These are phyloP conservation scores for Boletus pseudo-olivaceus DNA, from an alignment of 768 basidiomycete genomes.

Conservation along the genomic window DNA sequence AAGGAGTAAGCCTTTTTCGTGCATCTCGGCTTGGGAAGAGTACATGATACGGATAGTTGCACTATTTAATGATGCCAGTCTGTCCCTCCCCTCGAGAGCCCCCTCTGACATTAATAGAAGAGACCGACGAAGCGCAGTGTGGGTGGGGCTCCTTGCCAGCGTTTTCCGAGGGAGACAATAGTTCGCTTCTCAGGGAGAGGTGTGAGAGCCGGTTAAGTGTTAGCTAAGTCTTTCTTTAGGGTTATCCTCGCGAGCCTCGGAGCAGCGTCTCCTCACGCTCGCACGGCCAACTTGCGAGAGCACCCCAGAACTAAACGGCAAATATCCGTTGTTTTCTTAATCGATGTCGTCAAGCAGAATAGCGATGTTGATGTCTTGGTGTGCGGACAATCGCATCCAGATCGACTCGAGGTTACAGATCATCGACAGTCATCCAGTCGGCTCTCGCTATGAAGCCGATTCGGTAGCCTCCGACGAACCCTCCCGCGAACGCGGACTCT, in stretches of 20 bases:
- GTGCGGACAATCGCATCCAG: conserved; percentile 39
- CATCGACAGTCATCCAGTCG: conserved; percentile 2
- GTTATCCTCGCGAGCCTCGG: conserved; percentile 22
- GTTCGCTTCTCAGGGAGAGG: neutral
- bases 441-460: neutral
- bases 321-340: neutral
- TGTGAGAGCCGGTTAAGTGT: conserved; percentile 7
- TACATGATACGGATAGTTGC: neutral
- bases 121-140: neutral
- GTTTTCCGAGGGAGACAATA: neutral
- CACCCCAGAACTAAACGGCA: neutral
- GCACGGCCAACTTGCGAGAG: neutral
- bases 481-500: conserved; percentile 16
- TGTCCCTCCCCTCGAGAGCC: neutral
- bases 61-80: neutral
- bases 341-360: conserved; percentile 20
- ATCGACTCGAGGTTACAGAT: conserved; percentile 47
- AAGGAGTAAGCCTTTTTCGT: conserved; percentile 20
- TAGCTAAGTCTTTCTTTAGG: conserved; percentile 25
- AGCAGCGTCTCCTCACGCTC: conserved; percentile 2
- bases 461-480: conserved; percentile 2
- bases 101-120: conserved; percentile 1
- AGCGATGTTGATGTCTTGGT: conserved; percentile 44
- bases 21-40: conserved; percentile 3
- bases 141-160: neutral